A percentile compares a stretch with the other conserved stretches of the same genome.
Conservation (phyloP, 805 yeast genomes). For the Pichia rugopelliculosa region DNA sequence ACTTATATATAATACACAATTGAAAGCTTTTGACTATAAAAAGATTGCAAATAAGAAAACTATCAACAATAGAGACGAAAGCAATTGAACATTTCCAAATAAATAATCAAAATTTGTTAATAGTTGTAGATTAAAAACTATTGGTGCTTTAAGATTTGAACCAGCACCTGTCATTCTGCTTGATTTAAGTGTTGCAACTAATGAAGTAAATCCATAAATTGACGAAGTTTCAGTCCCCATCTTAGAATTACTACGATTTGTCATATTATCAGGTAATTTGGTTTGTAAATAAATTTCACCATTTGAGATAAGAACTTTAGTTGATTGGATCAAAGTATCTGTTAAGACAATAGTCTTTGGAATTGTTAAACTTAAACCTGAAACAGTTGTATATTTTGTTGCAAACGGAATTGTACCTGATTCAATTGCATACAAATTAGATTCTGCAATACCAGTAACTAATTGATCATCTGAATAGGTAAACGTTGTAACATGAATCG, state of each 20-base stretch:
- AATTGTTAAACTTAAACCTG: slow-evolving; percentile 24
- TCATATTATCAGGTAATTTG: background rate
- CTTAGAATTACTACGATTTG: too few species aligned
- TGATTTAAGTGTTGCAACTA: slow-evolving; percentile 3
- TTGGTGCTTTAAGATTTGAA: background rate
- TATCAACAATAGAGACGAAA: background rate
- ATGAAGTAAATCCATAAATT: slow-evolving; percentile 11
- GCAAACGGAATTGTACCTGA: slow-evolving; percentile 30
- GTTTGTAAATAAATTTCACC: slow-evolving; percentile 25
- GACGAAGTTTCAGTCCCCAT: slow-evolving; percentile 2
- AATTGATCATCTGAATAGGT: background rate
- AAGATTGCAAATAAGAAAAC: background rate
- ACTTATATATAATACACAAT: too few species aligned
- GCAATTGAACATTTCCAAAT: background rate
- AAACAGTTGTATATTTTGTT: slow-evolving; percentile 15
- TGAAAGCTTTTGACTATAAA: too few species aligned
- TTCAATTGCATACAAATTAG: slow-evolving; percentile 15
- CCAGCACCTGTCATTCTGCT: slow-evolving; percentile 1
- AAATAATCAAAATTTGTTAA: background rate
- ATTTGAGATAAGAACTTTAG: slow-evolving; percentile 20
- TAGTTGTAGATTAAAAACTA: background rate
- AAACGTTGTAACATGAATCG: background rate
- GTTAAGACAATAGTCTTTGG: slow-evolving; percentile 14
- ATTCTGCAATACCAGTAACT: slow-evolving; percentile 1
- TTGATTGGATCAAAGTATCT: slow-evolving; percentile 10